These are phyloP conservation scores for Chrysanthemum lavandulifolium DNA, from an alignment of 129 eudicot genomes.

Conservation along the genomic window DNA sequence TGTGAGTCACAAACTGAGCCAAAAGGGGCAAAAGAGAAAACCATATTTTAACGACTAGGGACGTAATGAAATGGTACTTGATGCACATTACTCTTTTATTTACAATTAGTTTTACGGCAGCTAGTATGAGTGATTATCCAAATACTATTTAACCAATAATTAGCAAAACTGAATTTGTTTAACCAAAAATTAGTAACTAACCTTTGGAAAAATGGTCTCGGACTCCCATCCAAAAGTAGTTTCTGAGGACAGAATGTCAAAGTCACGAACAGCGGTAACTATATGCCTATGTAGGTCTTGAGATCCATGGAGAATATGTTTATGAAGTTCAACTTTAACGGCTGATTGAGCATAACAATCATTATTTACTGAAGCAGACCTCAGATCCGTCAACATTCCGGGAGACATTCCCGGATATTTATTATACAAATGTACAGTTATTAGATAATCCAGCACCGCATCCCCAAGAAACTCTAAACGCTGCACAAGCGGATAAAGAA, in stretches of 20 bases:
- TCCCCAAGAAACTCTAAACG: conserved; percentile 93
- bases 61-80: too few species aligned
- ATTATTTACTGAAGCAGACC: conserved; percentile 87
- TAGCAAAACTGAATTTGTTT: too few species aligned
- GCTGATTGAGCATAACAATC: conserved; percentile 80
- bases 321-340: conserved; percentile 52
- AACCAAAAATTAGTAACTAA: conserved; percentile 19
- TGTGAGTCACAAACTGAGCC: too few species aligned
- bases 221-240: conserved; percentile 79
- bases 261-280: conserved; percentile 24
- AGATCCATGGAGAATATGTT: conserved; percentile 76
- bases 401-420: conserved; percentile 79
- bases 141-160: not conserved
- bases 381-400: conserved; percentile 71
- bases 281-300: conserved; percentile 56
- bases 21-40: too few species aligned
- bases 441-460: conserved; percentile 69
- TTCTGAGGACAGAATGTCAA: conserved; percentile 27
- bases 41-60: too few species aligned
- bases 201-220: conserved; percentile 71
- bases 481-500: conserved; percentile 24
- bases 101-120: too few species aligned
- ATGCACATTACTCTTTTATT: too few species aligned
- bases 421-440: conserved; percentile 44
- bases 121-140: too few species aligned